Evolutionary conservation across 495 filamentous ascomycete species (phyloP).

Genomic region (Xylaria curta): DNA sequence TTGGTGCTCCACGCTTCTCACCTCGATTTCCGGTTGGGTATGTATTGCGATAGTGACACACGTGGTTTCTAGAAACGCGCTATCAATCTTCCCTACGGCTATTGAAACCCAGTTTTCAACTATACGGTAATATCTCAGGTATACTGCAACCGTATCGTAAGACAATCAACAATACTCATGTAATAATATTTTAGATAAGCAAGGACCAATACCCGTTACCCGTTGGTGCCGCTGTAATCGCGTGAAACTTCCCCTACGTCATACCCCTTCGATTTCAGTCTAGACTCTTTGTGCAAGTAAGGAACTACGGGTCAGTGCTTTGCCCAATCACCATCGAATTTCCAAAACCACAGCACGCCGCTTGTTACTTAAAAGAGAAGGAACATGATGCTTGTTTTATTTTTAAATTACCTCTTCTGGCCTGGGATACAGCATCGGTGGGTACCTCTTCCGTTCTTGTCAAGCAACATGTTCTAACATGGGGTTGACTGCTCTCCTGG

Average conservation of each 20-base stretch:
- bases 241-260: background rate
- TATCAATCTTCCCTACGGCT: background rate
- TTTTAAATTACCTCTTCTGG: background rate
- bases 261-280: background rate
- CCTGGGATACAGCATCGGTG: background rate
- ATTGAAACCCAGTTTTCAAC: background rate
- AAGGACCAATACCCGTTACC: background rate
- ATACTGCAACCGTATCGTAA: background rate
- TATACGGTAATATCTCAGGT: background rate
- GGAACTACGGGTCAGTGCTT: conserved; percentile 8
- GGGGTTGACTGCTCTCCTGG: too few species aligned
- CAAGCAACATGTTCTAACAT: background rate
- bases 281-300: background rate
- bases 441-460: background rate
- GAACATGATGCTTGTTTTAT: background rate
- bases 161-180: background rate
- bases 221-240: background rate
- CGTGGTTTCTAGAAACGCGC: background rate
- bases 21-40: background rate
- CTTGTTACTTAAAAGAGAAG: background rate
- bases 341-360: background rate
- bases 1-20: background rate
- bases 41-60: background rate
- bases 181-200: background rate
- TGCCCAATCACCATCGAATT: background rate